Conservation (phyloP, 495 filamentous ascomycete species). For the Xylaria grammica region DNA sequence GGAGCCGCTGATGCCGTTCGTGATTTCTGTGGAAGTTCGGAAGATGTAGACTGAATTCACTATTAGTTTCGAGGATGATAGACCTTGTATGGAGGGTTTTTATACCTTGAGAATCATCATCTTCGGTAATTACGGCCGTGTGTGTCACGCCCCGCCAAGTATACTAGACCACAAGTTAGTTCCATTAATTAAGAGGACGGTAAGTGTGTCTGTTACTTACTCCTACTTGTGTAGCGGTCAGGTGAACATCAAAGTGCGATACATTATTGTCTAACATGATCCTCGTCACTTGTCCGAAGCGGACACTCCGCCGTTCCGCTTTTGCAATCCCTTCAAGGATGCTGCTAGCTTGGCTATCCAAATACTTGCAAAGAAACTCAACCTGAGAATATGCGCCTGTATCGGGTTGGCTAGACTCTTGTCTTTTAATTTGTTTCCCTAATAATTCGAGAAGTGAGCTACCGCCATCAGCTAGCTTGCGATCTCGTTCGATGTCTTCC, state of each 20-base stretch:
- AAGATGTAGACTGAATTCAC: slow-evolving; percentile 51
- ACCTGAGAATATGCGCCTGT: slow-evolving; percentile 48
- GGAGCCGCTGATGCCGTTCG: slow-evolving; percentile 49
- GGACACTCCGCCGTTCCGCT: slow-evolving; percentile 58
- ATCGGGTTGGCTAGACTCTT: slow-evolving; percentile 44
- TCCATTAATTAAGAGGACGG: background rate
- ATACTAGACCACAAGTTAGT: slow-evolving; percentile 38
- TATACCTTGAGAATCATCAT: slow-evolving; percentile 28
- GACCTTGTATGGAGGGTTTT: background rate
- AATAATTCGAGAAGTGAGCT: slow-evolving; percentile 50
- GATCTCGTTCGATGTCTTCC: slow-evolving; percentile 36
- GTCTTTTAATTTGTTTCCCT: slow-evolving; percentile 51
- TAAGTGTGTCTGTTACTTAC: slow-evolving; percentile 32
- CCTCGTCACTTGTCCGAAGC: slow-evolving; percentile 52
- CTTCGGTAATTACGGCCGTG: slow-evolving; percentile 39
- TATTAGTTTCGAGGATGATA: background rate
- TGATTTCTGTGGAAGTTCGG: slow-evolving; percentile 43
- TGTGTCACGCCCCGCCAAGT: slow-evolving; percentile 34
- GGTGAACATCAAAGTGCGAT: slow-evolving; percentile 44
- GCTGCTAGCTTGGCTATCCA: slow-evolving; percentile 42
- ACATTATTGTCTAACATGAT: slow-evolving; percentile 44
- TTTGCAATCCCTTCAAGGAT: slow-evolving; percentile 60
- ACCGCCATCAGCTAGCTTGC: slow-evolving; percentile 40
- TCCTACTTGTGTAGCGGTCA: slow-evolving; percentile 33
- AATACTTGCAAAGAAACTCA: slow-evolving; percentile 50